A percentile compares a stretch with the other conserved stretches of the same genome.
These are phyloP conservation scores for Coemansia sp. DNA, from an alignment of 192 early-diverging fungal genomes.

Conservation along the genomic window DNA sequence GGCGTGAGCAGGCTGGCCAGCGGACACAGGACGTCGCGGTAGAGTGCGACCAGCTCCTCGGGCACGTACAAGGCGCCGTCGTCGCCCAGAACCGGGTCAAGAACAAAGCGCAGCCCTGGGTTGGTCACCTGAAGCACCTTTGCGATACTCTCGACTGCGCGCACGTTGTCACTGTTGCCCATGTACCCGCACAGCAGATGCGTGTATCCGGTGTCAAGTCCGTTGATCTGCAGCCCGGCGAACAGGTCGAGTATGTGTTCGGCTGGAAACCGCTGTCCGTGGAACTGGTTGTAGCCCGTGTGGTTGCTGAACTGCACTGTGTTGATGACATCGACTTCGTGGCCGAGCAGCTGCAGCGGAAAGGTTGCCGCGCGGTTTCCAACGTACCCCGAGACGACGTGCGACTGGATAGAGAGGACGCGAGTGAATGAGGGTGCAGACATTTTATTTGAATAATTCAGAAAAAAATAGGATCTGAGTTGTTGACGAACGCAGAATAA, in stretches of 20 bases:
- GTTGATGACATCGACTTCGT: conserved; percentile 90
- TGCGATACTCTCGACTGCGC: conserved; percentile 57
- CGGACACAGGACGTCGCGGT: conserved; percentile 66
- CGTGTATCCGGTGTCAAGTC: conserved; percentile 65
- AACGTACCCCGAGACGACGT: conserved; percentile 66
- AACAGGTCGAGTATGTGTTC: conserved; percentile 66
- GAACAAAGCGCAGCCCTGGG: conserved; percentile 51
- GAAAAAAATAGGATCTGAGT: not conserved
- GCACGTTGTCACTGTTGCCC: conserved; percentile 67
- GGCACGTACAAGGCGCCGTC: conserved; percentile 81
- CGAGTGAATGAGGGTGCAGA: conserved; percentile 11
- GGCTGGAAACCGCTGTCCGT: conserved; percentile 65
- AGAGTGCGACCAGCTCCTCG: conserved; percentile 71
- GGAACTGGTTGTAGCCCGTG: conserved; percentile 76
- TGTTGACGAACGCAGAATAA: not conserved
- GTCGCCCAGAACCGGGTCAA: conserved; percentile 93
- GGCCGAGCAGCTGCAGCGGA: conserved; percentile 85
- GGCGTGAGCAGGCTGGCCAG: conserved; percentile 81
- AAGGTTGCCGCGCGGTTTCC: conserved; percentile 92
- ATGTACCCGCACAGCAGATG: conserved; percentile 90
- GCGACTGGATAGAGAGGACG: conserved; percentile 57
- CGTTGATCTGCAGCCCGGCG: conserved; percentile 71
- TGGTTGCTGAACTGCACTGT: conserved; percentile 96
- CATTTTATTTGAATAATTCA: not conserved
- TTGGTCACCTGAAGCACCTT: conserved; percentile 53